A percentile compares a stretch with the other conserved stretches of the same genome.
Conservation (phyloP, 768 basidiomycete species). For the Sarcodon sp. region DNA sequence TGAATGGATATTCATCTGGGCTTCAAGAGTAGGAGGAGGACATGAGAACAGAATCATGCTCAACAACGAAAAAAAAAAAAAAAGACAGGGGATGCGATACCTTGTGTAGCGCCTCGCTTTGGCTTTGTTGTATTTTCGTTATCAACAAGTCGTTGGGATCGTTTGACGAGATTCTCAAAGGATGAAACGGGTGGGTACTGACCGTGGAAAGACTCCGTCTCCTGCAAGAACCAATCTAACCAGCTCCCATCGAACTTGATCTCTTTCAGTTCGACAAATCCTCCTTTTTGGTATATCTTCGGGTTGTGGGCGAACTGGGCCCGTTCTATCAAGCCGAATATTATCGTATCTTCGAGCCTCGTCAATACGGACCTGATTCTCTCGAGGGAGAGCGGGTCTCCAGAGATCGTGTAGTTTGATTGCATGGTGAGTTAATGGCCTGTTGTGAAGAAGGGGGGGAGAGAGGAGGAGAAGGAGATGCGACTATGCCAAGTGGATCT, state of each 20-base stretch:
- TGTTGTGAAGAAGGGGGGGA: too few species aligned
- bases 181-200: constrained; percentile 16
- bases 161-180: not conserved
- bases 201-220: constrained; percentile 95
- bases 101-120: constrained; percentile 93
- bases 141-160: not conserved
- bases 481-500: too few species aligned
- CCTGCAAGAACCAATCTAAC: constrained; percentile 96
- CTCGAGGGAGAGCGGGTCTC: constrained; percentile 78
- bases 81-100: constrained; percentile 21
- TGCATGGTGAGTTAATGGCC: constrained; percentile 13
- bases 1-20: constrained; percentile 98
- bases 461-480: too few species aligned
- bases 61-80: not conserved
- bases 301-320: constrained; percentile 95
- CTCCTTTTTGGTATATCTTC: constrained; percentile 71
- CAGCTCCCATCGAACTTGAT: constrained; percentile 76
- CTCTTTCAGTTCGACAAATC: constrained; percentile 65
- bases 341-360: constrained; percentile 96
- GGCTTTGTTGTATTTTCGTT: constrained; percentile 31
- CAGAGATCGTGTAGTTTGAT: constrained; percentile 52
- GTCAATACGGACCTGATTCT: constrained; percentile 78
- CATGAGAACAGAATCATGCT: not conserved
- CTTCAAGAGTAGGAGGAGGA: constrained; percentile 34
- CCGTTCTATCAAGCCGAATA: constrained; percentile 93